Conservation (phyloP, 2,329 filamentous ascomycete species). For the Aspergillus costaricaensis region DNA sequence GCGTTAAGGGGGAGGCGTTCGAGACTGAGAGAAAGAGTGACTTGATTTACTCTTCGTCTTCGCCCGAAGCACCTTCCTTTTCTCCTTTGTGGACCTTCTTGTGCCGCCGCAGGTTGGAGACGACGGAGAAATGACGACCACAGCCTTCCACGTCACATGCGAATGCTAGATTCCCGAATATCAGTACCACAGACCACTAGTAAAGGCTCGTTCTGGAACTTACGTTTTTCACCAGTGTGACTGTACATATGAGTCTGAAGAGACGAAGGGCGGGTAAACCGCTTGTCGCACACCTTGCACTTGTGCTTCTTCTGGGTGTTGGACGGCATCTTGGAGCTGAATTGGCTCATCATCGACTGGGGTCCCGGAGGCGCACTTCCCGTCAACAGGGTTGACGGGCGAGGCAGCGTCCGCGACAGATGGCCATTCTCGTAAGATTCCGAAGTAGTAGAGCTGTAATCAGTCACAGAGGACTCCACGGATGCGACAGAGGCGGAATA, state of each 20-base stretch:
- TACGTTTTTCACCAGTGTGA: constrained; percentile 97
- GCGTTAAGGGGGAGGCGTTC: constrained; percentile 15
- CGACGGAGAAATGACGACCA: constrained; percentile 93
- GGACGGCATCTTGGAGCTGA: constrained; percentile 93
- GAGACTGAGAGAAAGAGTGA: constrained; percentile 15
- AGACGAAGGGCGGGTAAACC: constrained; percentile 91
- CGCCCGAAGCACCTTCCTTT: constrained; percentile 42
- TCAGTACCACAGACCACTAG: constrained; percentile 22
- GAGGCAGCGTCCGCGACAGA: constrained; percentile 77
- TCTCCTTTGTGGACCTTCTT: constrained; percentile 89
- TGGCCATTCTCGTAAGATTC: constrained; percentile 75
- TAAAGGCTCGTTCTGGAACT: constrained; percentile 47
- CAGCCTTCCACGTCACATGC: constrained; percentile 93
- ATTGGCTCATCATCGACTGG: constrained; percentile 98
- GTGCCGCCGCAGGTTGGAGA: constrained; percentile 91
- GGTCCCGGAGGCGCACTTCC: constrained; percentile 74
- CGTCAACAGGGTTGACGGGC: constrained; percentile 67
- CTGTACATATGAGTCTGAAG: constrained; percentile 98
- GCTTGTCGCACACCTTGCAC: constrained; percentile 98
- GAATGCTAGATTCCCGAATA: constrained; percentile 64
- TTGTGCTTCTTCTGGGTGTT: constrained; percentile 99
- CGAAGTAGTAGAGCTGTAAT: constrained; percentile 87
- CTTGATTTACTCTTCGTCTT: constrained; percentile 43
- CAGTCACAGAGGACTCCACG: constrained; percentile 77
- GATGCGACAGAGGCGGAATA: constrained; percentile 74